Evolutionary conservation across 192 early-diverging fungal genomes (phyloP), one percentile per base, ranked within the genome.

Genomic region (Oehlia diaphana): DNA sequence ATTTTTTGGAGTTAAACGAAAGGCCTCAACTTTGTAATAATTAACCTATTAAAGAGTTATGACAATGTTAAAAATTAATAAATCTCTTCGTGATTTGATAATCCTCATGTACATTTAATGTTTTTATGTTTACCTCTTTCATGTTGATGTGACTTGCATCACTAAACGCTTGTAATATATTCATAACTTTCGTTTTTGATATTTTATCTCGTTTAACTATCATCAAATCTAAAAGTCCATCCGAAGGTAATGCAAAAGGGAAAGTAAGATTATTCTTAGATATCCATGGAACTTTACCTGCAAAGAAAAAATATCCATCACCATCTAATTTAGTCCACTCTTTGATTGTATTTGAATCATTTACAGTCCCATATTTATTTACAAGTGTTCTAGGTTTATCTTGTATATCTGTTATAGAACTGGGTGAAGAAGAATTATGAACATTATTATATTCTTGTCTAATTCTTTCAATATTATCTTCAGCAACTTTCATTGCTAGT

Each of bases 1-100:
- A 31, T 69, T 63, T 35, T 81, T 71, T 7, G 90, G 90, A 4
- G 76, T 83, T n/a, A 91, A 69, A 28, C 90, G 84, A 79, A 88
- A 91, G 8, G 87, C 90, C 26, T 86, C 84, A 50, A 91, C 80
- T 72, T 91, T 91, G 66, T 86, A 86, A 79, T 91, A 91, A 10
- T 87, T 85, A 50, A 91, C 81, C 88, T 58, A 26, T 44, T 50
- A 31, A 62, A 70, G 26, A 42, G 66, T 9, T 76, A 19, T 9
- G 58, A 72, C 13, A 53, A 47, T 33, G 14, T 31, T 23, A 5
- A 31, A 49, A 35, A 61, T 35, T 4, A 47, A 78, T 16, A 72
- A 42, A n/a, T 31, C 10, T 19, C 2, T 47, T 47, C 44, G 35
- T 2, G 1, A 26, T 39, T 31, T 28, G 16, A n/a, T 31, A 31